phyloP scores from a whole-genome alignment of 1,139 yeast species.

The Sugiyamaella xylanicola region DNA sequence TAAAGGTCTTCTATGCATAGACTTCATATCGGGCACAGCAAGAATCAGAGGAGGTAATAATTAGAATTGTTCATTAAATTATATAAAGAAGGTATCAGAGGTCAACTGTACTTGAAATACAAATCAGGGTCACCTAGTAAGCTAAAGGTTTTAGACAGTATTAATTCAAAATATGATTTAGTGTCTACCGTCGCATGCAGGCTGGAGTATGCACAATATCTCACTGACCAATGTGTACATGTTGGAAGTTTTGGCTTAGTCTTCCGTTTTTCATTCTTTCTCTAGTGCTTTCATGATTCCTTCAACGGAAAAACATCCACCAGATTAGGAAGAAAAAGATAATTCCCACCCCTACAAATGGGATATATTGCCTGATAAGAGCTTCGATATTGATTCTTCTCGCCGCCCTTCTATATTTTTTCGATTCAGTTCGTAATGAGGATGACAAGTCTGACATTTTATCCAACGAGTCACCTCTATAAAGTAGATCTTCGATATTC shows the following conservation, averaged over 20 bases:
- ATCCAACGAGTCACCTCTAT: conserved; percentile 93
- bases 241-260: neutral
- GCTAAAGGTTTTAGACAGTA: neutral
- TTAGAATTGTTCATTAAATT: neutral
- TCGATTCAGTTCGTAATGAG: conserved; percentile 76
- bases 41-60: neutral
- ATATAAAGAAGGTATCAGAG: neutral
- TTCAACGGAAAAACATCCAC: conserved; percentile 66
- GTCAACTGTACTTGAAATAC: neutral
- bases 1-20: neutral
- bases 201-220: too few relatives aligned
- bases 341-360: conserved; percentile 72
- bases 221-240: too few relatives aligned
- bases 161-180: too few relatives aligned
- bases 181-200: too few relatives aligned
- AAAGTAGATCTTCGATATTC: conserved; percentile 89
- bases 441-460: conserved; percentile 87
- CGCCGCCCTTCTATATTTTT: conserved; percentile 87
- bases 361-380: conserved; percentile 83
- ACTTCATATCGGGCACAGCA: neutral
- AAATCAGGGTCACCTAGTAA: neutral
- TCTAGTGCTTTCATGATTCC: neutral
- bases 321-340: conserved; percentile 77
- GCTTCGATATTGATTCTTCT: conserved; percentile 90
- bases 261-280: neutral